A percentile compares a stretch with the other conserved stretches of the same genome.
phyloP scores from a whole-genome alignment of 208 protist genomes.

The Trypanosomatidae sp. region DNA sequence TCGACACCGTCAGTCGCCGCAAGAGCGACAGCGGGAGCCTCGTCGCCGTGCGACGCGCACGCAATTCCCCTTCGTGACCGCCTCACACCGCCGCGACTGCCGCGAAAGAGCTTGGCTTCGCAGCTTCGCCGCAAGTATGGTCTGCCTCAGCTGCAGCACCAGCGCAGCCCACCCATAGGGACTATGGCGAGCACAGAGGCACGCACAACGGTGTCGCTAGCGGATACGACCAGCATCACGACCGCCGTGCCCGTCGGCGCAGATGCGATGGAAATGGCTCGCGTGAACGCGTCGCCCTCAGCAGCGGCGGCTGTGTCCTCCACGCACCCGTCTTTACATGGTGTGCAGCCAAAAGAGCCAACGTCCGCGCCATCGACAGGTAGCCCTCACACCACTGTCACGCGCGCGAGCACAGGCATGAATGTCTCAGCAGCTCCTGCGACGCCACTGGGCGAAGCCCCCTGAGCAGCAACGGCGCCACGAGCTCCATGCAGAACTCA shows the following conservation, averaged over 20 bases:
- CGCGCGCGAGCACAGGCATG: no score
- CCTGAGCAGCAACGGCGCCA: not conserved
- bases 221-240: not conserved
- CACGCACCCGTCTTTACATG: no score
- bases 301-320: no score
- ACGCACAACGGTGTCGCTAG: not conserved
- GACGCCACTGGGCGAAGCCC: no score
- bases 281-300: no score
- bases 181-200: not conserved
- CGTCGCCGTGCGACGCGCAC: not conserved
- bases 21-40: not conserved
- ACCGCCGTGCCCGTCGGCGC: not conserved
- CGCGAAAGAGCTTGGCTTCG: constrained; percentile 16
- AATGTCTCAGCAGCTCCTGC: not conserved
- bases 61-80: not conserved
- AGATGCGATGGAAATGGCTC: not conserved
- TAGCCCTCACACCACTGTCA: no score
- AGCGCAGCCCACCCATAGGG: not conserved
- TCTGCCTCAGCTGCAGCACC: constrained; percentile 3
- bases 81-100: constrained; percentile 15
- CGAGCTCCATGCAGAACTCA: not conserved
- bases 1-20: not conserved
- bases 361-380: no score
- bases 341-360: no score
- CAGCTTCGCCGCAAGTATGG: constrained; percentile 28